Conservation (phyloP, 2,329 filamentous ascomycete species). For the Decorospora gaudefroyi region DNA sequence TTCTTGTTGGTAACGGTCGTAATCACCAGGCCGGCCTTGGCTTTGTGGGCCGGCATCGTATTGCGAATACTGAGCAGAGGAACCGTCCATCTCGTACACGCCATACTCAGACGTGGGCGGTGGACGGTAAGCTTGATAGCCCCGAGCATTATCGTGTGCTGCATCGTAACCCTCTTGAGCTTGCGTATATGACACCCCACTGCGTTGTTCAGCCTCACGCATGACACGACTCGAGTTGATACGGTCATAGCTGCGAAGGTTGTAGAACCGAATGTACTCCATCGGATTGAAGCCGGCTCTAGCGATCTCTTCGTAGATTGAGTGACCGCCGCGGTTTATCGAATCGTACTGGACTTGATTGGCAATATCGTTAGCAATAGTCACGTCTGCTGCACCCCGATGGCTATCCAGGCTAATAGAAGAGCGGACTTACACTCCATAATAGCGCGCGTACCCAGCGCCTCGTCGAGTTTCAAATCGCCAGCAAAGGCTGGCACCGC, state of each 20-base stretch:
- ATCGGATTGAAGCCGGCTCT: conserved; percentile 69
- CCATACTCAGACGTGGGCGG: conserved; percentile 46
- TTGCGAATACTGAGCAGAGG: conserved; percentile 23
- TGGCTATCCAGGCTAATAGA: not conserved
- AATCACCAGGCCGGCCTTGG: conserved; percentile 50
- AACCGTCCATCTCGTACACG: conserved; percentile 41
- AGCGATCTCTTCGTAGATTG: conserved; percentile 73
- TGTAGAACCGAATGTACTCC: conserved; percentile 82
- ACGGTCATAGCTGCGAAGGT: conserved; percentile 80
- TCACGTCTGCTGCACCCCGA: not conserved
- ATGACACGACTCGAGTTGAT: conserved; percentile 72
- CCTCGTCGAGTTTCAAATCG: conserved; percentile 72
- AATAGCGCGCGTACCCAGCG: conserved; percentile 78
- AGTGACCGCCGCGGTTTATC: conserved; percentile 76
- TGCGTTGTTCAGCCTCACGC: conserved; percentile 62
- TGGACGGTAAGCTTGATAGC: conserved; percentile 44
- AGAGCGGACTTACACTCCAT: conserved; percentile 63
- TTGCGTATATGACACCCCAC: conserved; percentile 69
- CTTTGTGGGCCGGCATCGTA: conserved; percentile 31
- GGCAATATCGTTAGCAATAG: conserved; percentile 1
- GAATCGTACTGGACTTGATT: conserved; percentile 70
- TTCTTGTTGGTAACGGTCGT: conserved; percentile 73
- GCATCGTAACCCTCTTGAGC: conserved; percentile 68
- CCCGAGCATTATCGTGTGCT: conserved; percentile 49
- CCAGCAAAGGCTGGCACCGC: conserved; percentile 82